Base-by-base conservation (phyloP, 192 early-diverging fungal genomes). In the Spizellomyces sp. region DNA sequence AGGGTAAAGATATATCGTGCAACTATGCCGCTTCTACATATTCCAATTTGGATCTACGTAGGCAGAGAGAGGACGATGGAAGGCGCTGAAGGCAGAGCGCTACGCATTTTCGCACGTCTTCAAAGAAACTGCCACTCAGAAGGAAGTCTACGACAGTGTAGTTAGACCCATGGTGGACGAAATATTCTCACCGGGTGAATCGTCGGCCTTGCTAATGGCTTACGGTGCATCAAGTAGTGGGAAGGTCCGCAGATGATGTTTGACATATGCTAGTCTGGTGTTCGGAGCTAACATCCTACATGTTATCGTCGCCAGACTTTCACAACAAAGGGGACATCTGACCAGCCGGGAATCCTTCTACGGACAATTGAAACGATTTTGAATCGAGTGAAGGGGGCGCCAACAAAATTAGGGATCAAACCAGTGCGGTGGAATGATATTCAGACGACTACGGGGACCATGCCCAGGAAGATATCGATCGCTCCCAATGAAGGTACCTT, bases 161-260 rank as follows among this genome's bases (percentile, higher is more conserved):
- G 19, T 75, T 15, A 19, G 47, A 8, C 59, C 65, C 8, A 41
- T 55, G 54, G 66, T 75, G 4, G 58, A 54, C 15, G 45, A 62
- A 4, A 55, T 75, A 58, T 69, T 75, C 47, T 47, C 19, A 41
- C 41, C 64, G 0, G 66, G 59, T 10, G 73, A 62, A 21, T 46
- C 58, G 0, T 21, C 66, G 9, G 47, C 52, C 9, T 21, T 69
- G 58, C 8, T 75, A 44, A 45, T 75, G 44, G 73, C 73, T 6
- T 75, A 75, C 45, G 73, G 73, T 9, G 65, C 73, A 14, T 75
- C 73, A 14, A 63, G 45, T 48, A 75, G 73, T 52, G 73, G 73
- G 8, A 75, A 75, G 66, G 73, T 75, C 19, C 8, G 42, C 43
- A 15, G 22, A 48, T 45, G 44, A 47, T n/a, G 3, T 47, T 43